Evolutionary conservation across 768 basidiomycete genomes (phyloP).

Genomic region (Podaxis sp.): DNA sequence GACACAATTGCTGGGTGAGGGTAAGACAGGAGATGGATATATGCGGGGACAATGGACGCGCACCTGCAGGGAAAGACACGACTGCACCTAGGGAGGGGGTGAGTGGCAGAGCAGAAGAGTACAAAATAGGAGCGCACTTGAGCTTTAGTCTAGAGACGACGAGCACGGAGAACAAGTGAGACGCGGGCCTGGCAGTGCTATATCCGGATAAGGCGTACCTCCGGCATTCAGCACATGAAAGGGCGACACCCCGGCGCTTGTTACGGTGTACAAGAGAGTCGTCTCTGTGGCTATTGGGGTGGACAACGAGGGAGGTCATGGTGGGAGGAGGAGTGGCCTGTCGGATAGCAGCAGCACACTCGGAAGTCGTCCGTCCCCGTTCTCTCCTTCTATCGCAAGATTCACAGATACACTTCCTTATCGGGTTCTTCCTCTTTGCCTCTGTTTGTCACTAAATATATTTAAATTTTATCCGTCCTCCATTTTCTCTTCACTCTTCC

Average conservation of each 20-base stretch:
- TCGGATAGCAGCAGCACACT: conserved; percentile 10
- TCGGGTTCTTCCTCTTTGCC: conserved; percentile 22
- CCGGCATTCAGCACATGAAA: conserved; percentile 71
- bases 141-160: conserved; percentile 55
- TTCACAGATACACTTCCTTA: conserved; percentile 13
- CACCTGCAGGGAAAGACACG: conserved; percentile 69
- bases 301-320: conserved; percentile 27
- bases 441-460: conserved; percentile 23
- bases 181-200: conserved; percentile 14
- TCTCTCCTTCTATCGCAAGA: conserved; percentile 14
- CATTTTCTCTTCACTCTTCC: conserved; percentile 13
- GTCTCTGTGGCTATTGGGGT: conserved; percentile 23
- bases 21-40: conserved; percentile 17
- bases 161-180: conserved; percentile 18
- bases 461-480: conserved; percentile 15
- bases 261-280: conserved; percentile 36
- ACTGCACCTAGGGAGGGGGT: conserved; percentile 45
- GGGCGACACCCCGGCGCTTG: conserved; percentile 55
- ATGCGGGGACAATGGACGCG: conserved; percentile 16
- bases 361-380: conserved; percentile 13
- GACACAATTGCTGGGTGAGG: conserved; percentile 46
- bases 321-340: conserved; percentile 19
- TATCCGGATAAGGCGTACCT: conserved; percentile 40
- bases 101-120: conserved; percentile 16
- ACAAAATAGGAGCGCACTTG: conserved; percentile 44